Evolutionary conservation across 352 stramenopile species (phyloP).

Genomic region (Phytopythium oedochilum): DNA sequence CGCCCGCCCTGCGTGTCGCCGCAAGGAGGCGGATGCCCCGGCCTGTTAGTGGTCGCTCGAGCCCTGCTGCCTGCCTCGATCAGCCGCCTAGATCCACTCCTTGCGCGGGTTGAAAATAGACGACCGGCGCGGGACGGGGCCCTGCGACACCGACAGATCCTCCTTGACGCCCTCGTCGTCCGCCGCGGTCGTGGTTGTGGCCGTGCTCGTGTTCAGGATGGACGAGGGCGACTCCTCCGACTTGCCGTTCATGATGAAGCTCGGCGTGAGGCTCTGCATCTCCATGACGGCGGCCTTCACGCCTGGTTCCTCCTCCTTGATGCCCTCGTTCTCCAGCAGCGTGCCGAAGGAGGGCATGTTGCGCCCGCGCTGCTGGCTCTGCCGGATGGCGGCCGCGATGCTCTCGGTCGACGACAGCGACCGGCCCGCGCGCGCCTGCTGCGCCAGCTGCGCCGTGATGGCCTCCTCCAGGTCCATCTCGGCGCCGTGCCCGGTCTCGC

Average conservation of each 20-base stretch:
- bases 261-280: conserved; percentile 29
- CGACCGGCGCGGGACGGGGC: conserved; percentile 17
- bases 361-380: conserved; percentile 14
- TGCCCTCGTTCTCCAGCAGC: conserved; percentile 18
- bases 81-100: conserved; percentile 29
- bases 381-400: conserved; percentile 27
- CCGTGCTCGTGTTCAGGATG: conserved; percentile 15
- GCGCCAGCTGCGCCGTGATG: conserved; percentile 24
- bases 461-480: conserved; percentile 35
- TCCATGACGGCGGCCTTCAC: conserved; percentile 17
- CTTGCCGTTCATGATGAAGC: conserved; percentile 17
- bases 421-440: conserved; percentile 25
- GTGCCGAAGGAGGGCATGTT: conserved; percentile 28
- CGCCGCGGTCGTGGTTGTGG: conserved; percentile 10
- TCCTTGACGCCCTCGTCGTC: conserved; percentile 2
- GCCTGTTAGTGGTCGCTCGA: background rate
- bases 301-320: conserved; percentile 12
- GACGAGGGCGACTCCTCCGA: conserved; percentile 17
- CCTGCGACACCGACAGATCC: conserved; percentile 5
- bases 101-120: conserved; percentile 38
- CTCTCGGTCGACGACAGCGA: conserved; percentile 32
- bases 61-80: background rate
- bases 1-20: conserved; percentile 13
- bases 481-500: conserved; percentile 18
- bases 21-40: background rate